Conservation (phyloP, 2,329 filamentous ascomycete species). For the Thielaviopsis ethacetica region DNA sequence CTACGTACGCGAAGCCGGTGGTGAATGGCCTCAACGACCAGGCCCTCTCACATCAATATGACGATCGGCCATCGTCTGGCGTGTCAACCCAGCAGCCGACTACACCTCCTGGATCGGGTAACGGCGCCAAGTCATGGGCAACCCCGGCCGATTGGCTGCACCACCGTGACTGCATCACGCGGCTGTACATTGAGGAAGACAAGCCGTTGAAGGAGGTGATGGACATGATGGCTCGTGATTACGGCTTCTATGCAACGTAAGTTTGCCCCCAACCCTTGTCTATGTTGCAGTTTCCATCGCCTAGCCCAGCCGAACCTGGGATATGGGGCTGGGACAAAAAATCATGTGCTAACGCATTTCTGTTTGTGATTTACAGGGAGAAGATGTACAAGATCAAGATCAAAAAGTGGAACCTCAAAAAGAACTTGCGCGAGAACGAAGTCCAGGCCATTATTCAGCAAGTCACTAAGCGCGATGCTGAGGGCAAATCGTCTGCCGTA, state of each 20-base stretch:
- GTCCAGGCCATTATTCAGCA: constrained; percentile 10
- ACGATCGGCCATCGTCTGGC: constrained; percentile 9
- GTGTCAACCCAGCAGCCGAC: constrained; percentile 4
- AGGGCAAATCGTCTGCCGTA: constrained; percentile 8
- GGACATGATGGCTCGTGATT: constrained; percentile 10
- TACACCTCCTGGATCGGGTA: not conserved
- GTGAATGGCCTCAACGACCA: not conserved
- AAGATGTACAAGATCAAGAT: constrained; percentile 13
- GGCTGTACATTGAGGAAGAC: constrained; percentile 10
- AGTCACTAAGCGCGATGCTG: constrained; percentile 7
- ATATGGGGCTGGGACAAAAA: not conserved
- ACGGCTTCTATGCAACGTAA: constrained; percentile 11
- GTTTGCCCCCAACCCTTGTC: not conserved
- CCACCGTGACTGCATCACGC: constrained; percentile 9
- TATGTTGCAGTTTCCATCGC: not conserved
- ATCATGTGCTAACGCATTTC: not conserved
- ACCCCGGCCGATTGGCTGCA: constrained; percentile 10
- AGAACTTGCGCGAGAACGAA: constrained; percentile 10
- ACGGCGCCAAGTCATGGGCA: constrained; percentile 9
- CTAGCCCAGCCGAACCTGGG: not conserved
- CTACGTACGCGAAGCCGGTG: not conserved
- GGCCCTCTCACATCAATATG: constrained; percentile 7
- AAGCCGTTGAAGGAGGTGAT: constrained; percentile 11
- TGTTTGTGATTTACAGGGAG: constrained; percentile 5
- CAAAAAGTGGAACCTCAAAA: constrained; percentile 12